Evolutionary conservation across 2,329 filamentous ascomycete species (phyloP).

Genomic region (Trichoderma sp.): DNA sequence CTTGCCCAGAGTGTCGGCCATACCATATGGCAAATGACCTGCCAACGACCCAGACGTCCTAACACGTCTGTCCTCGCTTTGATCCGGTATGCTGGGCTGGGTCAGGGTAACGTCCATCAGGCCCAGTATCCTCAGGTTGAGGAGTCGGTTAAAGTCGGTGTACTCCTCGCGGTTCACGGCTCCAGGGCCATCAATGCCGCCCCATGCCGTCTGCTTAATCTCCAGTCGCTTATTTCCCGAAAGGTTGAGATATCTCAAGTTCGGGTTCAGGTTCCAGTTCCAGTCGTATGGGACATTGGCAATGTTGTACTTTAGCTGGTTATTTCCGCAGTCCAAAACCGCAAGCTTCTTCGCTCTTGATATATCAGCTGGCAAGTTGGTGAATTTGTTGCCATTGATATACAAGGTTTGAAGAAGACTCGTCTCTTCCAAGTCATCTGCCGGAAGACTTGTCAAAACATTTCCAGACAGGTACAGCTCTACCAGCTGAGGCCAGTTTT

Average conservation of each 20-base stretch:
- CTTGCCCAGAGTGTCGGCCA: slow-evolving; percentile 91
- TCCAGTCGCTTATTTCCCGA: slow-evolving; percentile 96
- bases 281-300: slow-evolving; percentile 99
- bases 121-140: slow-evolving; percentile 81
- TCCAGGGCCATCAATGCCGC: slow-evolving; percentile 47
- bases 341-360: slow-evolving; percentile 90
- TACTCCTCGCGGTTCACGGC: slow-evolving; percentile 62
- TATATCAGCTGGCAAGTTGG: slow-evolving; percentile 90
- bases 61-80: slow-evolving; percentile 91
- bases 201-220: slow-evolving; percentile 64
- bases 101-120: slow-evolving; percentile 98
- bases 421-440: slow-evolving; percentile 89
- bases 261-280: slow-evolving; percentile 99
- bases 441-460: slow-evolving; percentile 84
- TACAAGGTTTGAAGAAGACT: slow-evolving; percentile 85
- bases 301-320: slow-evolving; percentile 96
- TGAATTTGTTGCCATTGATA: slow-evolving; percentile 97
- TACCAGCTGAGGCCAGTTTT: slow-evolving; percentile 83
- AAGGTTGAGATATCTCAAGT: slow-evolving; percentile 90
- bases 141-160: slow-evolving; percentile 84
- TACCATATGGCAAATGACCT: slow-evolving; percentile 88
- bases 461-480: slow-evolving; percentile 96
- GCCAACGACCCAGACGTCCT: slow-evolving; percentile 95
- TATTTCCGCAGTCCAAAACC: slow-evolving; percentile 91
- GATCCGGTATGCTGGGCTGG: slow-evolving; percentile 87